phyloP scores from a whole-genome alignment of 805 yeast genomes.

The Pichia paraexigua region DNA sequence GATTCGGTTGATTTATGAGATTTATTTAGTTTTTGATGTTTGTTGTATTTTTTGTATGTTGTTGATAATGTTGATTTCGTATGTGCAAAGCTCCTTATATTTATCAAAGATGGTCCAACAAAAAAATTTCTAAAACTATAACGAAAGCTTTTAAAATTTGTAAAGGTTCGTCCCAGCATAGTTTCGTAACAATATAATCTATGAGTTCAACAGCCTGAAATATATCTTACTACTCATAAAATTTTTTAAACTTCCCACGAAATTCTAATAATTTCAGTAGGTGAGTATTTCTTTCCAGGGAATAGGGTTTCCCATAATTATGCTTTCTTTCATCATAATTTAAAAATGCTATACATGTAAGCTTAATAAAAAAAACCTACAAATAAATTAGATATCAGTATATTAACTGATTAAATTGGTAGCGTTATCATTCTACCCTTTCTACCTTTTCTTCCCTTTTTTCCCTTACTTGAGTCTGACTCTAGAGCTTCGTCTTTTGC shows the following conservation, averaged over 20 bases:
- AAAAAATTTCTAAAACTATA: no score
- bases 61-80: neutral
- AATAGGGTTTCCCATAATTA: neutral
- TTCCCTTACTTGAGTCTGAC: conserved; percentile 24
- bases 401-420: conserved; percentile 3
- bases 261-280: neutral
- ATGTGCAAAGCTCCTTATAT: neutral
- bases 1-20: neutral
- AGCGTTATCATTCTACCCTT: conserved; percentile 10
- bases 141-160: neutral
- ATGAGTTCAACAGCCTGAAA: neutral
- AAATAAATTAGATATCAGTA: neutral
- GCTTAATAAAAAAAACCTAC: neutral
- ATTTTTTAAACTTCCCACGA: neutral
- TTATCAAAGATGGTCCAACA: neutral
- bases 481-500: conserved; percentile 40
- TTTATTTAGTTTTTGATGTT: neutral
- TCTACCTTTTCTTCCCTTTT: conserved; percentile 42
- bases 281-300: neutral
- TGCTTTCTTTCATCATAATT: no score
- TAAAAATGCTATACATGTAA: neutral
- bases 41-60: neutral
- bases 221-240: neutral
- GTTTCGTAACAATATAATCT: neutral
- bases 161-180: neutral